A percentile compares a stretch with the other conserved stretches of the same genome.
Conservation (phyloP, 192 early-diverging fungal genomes). For the Pecoramyces ruminantium region DNA sequence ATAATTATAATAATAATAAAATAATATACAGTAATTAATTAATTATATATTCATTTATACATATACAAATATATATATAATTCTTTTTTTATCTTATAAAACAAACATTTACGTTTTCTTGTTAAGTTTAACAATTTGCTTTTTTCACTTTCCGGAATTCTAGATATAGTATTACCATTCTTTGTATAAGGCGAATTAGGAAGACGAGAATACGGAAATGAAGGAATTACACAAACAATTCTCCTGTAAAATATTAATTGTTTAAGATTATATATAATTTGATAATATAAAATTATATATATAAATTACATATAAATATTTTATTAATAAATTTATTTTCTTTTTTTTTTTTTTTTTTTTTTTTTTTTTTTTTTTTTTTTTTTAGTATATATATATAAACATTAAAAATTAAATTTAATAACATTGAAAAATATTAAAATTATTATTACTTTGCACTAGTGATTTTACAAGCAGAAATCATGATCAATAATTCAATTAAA, state of each 20-base stretch:
- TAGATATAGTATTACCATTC: background rate
- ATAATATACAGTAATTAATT: too few species aligned
- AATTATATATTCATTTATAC: too few species aligned
- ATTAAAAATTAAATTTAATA: background rate
- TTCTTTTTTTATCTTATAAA: background rate
- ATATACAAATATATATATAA: too few species aligned
- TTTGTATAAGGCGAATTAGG: conserved; percentile 3
- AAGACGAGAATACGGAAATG: conserved; percentile 3
- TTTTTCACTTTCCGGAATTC: background rate
- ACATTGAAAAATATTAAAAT: background rate
- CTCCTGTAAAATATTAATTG: background rate
- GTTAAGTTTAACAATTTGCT: background rate
- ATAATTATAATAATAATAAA: too few species aligned
- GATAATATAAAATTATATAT: too few species aligned
- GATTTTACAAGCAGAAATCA: conserved; percentile 2
- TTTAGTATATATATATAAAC: background rate
- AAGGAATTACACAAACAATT: conserved; percentile 3
- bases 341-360: too few species aligned
- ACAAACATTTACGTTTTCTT: background rate
- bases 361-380: too few species aligned
- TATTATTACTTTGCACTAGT: background rate
- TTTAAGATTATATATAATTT: background rate
- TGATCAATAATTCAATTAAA: conserved; percentile 4
- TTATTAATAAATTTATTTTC: too few species aligned
- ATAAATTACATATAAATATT: too few species aligned